Conservation (phyloP, 805 yeast species). For the Saturnispora sekii region DNA sequence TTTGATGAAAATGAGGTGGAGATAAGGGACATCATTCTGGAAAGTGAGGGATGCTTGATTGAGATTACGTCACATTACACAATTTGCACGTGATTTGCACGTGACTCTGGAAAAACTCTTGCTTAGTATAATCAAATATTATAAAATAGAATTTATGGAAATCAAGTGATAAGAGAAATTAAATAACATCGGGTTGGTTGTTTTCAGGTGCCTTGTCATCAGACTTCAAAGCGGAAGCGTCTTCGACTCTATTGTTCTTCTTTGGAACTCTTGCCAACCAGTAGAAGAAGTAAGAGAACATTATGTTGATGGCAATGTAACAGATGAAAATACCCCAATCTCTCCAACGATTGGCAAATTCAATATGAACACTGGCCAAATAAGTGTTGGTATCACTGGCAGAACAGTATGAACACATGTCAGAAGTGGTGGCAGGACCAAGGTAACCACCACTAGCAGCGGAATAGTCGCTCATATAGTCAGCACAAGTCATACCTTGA, state of each 20-base stretch:
- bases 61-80: not conserved
- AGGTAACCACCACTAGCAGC: constrained; percentile 38
- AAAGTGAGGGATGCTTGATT: no score
- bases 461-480: constrained; percentile 36
- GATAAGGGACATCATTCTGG: not conserved
- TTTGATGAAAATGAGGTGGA: not conserved
- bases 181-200: constrained; percentile 11
- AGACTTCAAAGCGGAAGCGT: constrained; percentile 17
- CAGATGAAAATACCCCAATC: constrained; percentile 47
- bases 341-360: constrained; percentile 48
- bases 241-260: constrained; percentile 30
- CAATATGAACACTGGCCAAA: constrained; percentile 37
- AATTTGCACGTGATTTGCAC: not conserved
- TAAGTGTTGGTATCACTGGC: constrained; percentile 48
- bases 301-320: constrained; percentile 36
- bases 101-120: not conserved
- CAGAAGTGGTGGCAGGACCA: constrained; percentile 34
- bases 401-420: constrained; percentile 52
- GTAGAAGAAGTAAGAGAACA: constrained; percentile 28
- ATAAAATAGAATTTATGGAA: not conserved
- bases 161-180: not conserved
- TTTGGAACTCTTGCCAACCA: constrained; percentile 72
- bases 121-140: not conserved
- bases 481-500: constrained; percentile 46
- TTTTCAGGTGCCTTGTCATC: constrained; percentile 10